These are phyloP conservation scores for Phlyctochytrium arcticum DNA, from an alignment of 192 early-diverging fungal genomes.

Conservation along the genomic window DNA sequence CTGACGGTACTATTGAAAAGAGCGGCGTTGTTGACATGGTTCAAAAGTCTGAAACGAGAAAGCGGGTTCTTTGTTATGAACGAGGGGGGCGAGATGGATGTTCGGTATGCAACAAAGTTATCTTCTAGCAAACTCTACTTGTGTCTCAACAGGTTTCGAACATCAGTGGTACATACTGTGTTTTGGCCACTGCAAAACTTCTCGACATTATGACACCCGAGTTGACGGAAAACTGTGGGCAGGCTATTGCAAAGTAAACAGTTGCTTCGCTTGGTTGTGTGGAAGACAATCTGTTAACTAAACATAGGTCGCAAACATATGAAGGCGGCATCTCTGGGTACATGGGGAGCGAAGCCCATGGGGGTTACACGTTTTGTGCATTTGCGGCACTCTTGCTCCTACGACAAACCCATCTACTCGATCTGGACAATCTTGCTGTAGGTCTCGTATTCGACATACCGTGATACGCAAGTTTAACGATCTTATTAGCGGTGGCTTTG, in stretches of 20 bases:
- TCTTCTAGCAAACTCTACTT: background rate
- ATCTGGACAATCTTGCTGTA: conserved; percentile 58
- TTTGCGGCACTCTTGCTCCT: conserved; percentile 82
- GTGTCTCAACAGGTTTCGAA: background rate
- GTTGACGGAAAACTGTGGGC: conserved; percentile 55
- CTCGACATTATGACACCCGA: conserved; percentile 82
- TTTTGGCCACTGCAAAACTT: conserved; percentile 68
- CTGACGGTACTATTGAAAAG: background rate
- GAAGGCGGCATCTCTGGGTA: conserved; percentile 87
- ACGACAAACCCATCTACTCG: conserved; percentile 56
- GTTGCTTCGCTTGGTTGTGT: background rate
- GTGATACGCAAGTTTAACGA: background rate
- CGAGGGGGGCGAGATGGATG: conserved; percentile 89
- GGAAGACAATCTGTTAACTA: background rate
- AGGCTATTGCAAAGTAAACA: conserved; percentile 60
- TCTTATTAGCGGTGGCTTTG: conserved; percentile 74
- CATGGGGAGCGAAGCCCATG: conserved; percentile 88
- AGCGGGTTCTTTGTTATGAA: conserved; percentile 92
- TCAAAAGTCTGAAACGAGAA: conserved; percentile 74
- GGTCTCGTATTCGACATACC: conserved; percentile 1
- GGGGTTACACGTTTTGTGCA: conserved; percentile 93
- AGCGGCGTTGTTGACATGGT: conserved; percentile 30
- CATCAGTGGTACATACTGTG: conserved; percentile 79
- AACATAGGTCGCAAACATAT: conserved; percentile 73
- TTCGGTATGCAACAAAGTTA: conserved; percentile 43